Base-by-base conservation (phyloP, 108 stramenopile species). In the Nitzschia inconspicua region DNA sequence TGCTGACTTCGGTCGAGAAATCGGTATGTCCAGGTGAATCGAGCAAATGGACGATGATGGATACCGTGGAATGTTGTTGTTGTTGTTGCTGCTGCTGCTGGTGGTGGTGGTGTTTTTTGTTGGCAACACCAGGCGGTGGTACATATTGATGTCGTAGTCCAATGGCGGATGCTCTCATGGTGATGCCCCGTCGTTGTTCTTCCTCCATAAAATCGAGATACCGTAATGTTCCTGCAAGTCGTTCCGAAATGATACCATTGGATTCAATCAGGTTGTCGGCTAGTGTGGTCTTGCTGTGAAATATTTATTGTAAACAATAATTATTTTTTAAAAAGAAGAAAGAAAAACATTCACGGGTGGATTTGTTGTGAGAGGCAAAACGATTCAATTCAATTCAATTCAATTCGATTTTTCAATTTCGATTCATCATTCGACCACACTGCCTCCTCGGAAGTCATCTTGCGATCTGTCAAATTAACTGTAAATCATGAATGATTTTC, bases 1-100 rank as follows among this genome's bases (percentile, higher is more conserved):
- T 94, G 4, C 89, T 84, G 1, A 98, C 98, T 65, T 99, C 98
- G 4, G 83, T 68, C 16, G 86, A 76, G 67, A 99, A 99, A 65
- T 99, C 98, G 14, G 97, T 91, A 72, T 99, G 99, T 30, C 99
- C 99, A 1, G 99, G 99, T 11, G 93, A 94, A 68, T 98, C 99
- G 16, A 98, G 68, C 25, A 99, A 59, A 44, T 98, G 97, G 31
- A 98, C 74, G 13, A 98, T 80, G 60, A 89, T 93, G n/a, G 58
- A 24, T 9, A 30, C 8, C 2, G 50, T 42, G 6, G 64, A 40
- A 10, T 76, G 48, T 29, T 75, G 44, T 20, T 58, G 22, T 47
- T 63, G 25, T 28, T 59, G 47, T 2, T 22, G 66, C 37, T 36
- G 34, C 2, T 44, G 40, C 35, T 57, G 39, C 14, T 56, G 54